These are phyloP conservation scores for Ophiosphaerella herpotricha DNA, from an alignment of 2,329 filamentous ascomycete species.

Conservation along the genomic window DNA sequence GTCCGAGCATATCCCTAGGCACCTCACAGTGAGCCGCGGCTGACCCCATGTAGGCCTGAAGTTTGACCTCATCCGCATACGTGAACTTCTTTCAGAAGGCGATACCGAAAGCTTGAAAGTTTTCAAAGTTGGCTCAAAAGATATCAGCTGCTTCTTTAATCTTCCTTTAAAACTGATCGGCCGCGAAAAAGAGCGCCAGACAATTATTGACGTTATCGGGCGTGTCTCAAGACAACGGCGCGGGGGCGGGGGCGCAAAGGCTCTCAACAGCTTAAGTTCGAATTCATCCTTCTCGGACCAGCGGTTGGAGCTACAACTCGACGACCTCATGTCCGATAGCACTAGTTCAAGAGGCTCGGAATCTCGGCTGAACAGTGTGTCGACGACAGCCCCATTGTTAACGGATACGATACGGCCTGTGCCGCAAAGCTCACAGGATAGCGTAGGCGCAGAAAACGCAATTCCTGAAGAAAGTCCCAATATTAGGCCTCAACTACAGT, in stretches of 20 bases:
- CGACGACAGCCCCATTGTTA: conserved; percentile 26
- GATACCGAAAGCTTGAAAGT: conserved; percentile 71
- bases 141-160: conserved; percentile 91
- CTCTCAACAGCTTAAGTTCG: conserved; percentile 57
- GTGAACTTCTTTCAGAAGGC: conserved; percentile 74
- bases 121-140: conserved; percentile 78
- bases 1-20: no score
- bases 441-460: conserved; percentile 27
- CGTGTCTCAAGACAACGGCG: conserved; percentile 71
- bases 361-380: conserved; percentile 44
- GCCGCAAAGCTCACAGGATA: conserved; percentile 38
- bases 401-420: conserved; percentile 31
- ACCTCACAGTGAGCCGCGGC: neutral
- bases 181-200: conserved; percentile 70
- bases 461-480: conserved; percentile 27
- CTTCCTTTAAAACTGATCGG: conserved; percentile 83
- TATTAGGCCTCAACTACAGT: conserved; percentile 24
- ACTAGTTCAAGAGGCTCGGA: conserved; percentile 61
- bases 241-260: conserved; percentile 39
- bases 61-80: conserved; percentile 75
- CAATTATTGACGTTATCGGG: conserved; percentile 72
- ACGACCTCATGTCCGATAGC: conserved; percentile 56
- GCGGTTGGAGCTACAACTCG: conserved; percentile 54
- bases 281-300: conserved; percentile 58
- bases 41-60: conserved; percentile 64